Evolutionary conservation across 257 asterid species (phyloP), one percentile per base, ranked within the genome.

Genomic region (Solanum lycopersicoides): DNA sequence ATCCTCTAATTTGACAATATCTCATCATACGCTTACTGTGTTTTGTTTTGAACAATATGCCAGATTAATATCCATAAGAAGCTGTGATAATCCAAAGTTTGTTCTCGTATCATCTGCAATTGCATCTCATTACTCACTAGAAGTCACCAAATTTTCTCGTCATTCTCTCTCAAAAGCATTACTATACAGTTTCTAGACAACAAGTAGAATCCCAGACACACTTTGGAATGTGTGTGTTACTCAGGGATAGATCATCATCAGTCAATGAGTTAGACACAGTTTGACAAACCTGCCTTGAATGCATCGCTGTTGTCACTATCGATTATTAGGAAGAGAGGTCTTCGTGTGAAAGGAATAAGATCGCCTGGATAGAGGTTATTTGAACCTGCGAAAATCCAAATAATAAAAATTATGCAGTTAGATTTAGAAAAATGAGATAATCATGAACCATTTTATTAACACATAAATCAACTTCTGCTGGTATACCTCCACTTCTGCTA

Each of bases 241-340:
- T 82, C 85, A 82, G 37, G 69, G 69, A 50, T 32, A 82, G 69
- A 7, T 82, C 32, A 82, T 30, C 45, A 82, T 30, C 20, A 32
- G 30, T 82, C 66, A 82, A 82, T 11, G 69, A 18, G 85, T 82
- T 79, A 79, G 88, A 93, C 91, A 92, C 92, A 93, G 94, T 92
- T 86, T 91, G 94, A 95, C 98, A 95, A 97, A 97, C 99, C 99
- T 97, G 99, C 99, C 99, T 97, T 95, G 99, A 97, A 97, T 93
- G 96, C 96, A 91, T 97, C 94, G 97, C 99, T 95, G 93, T 89
- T 93, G 89, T 97, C 94, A 82, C 99, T 97, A 89, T 97, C 99
- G 80, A 97, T 92, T 83, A 97, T 95, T 90, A 95, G 87, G 90
- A 95, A 95, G 86, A 96, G 94, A 35, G 99, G 99, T 91, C 92